Evolutionary conservation across 1,284 basidiomycete genomes (phyloP).

Genomic region (Amylostereum chailletii): DNA sequence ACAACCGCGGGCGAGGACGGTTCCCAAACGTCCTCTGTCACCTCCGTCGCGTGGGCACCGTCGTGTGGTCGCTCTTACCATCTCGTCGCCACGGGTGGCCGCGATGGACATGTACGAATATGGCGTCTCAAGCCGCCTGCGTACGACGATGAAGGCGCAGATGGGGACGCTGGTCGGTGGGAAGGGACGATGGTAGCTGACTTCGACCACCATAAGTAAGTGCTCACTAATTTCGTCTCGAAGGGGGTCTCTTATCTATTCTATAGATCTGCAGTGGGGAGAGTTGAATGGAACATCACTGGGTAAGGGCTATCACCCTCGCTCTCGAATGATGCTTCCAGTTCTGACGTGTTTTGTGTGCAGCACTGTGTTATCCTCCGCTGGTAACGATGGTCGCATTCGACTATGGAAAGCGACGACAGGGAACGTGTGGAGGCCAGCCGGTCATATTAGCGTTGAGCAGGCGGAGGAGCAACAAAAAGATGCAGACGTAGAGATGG

Average conservation of each 20-base stretch:
- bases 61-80: constrained; percentile 88
- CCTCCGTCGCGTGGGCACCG: constrained; percentile 84
- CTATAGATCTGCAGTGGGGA: constrained; percentile 52
- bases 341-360: not conserved
- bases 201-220: constrained; percentile 76
- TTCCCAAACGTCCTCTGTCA: constrained; percentile 51
- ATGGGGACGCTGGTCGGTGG: constrained; percentile 53
- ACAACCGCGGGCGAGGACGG: constrained; percentile 21
- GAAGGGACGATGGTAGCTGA: constrained; percentile 69
- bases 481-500: constrained; percentile 27
- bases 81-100: constrained; percentile 78
- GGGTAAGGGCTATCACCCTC: constrained; percentile 40
- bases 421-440: constrained; percentile 68
- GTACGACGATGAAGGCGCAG: constrained; percentile 26
- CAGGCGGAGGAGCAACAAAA: constrained; percentile 50
- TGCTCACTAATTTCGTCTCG: constrained; percentile 4
- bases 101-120: constrained; percentile 82
- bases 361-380: constrained; percentile 82
- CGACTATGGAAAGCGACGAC: constrained; percentile 82
- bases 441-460: constrained; percentile 71
- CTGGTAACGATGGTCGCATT: constrained; percentile 84
- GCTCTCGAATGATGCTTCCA: constrained; percentile 24
- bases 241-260: not conserved
- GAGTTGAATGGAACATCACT: constrained; percentile 84
- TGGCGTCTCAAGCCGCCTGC: constrained; percentile 67